phyloP scores from a whole-genome alignment of 768 basidiomycete species.

The Megacollybia marginata region DNA sequence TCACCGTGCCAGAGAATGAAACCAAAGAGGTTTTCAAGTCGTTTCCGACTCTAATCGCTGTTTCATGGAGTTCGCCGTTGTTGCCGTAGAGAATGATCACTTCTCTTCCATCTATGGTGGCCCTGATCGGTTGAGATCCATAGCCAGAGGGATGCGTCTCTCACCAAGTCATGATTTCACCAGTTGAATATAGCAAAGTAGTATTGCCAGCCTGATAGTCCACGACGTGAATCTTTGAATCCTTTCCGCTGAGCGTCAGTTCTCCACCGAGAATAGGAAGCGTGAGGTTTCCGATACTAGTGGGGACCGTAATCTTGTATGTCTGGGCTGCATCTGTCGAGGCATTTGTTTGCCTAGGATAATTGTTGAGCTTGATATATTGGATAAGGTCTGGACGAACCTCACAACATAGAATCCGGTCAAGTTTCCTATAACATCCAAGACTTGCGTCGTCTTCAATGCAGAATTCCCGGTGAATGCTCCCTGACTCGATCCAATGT shows the following conservation, averaged over 20 bases:
- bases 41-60: constrained; percentile 32
- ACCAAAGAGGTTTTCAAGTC: constrained; percentile 24
- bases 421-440: constrained; percentile 39
- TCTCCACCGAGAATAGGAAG: constrained; percentile 36
- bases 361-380: not conserved
- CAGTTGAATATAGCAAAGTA: constrained; percentile 38
- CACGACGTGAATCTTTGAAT: constrained; percentile 45
- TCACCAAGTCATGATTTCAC: constrained; percentile 43
- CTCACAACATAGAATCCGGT: constrained; percentile 42
- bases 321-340: constrained; percentile 29
- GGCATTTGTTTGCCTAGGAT: constrained; percentile 29
- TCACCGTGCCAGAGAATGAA: constrained; percentile 26
- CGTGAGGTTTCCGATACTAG: constrained; percentile 33
- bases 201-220: constrained; percentile 39
- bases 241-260: constrained; percentile 39
- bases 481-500: constrained; percentile 30
- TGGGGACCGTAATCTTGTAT: constrained; percentile 36
- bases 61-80: constrained; percentile 40
- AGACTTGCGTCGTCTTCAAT: constrained; percentile 39
- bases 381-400: constrained; percentile 9
- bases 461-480: constrained; percentile 42
- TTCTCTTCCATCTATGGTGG: constrained; percentile 39
- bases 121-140: constrained; percentile 22
- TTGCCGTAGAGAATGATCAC: constrained; percentile 42
- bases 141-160: not conserved